Conservation (phyloP, 1,139 yeast species). For the Blastobotrys indianensis region DNA sequence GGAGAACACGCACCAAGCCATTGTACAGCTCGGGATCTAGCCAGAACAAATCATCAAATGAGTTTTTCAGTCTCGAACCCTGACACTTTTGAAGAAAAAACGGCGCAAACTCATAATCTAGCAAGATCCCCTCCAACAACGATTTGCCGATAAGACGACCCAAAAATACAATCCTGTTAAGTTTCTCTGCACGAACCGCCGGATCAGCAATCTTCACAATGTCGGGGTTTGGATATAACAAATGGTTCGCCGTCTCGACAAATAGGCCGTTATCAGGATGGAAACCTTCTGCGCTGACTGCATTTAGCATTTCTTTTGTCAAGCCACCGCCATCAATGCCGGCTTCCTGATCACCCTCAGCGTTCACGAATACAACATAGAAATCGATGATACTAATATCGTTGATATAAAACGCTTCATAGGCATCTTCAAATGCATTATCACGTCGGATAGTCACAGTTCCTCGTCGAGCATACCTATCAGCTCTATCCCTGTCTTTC, state of each 20-base stretch:
- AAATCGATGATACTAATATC: slow-evolving; percentile 45
- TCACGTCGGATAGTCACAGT: slow-evolving; percentile 64
- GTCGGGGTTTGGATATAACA: slow-evolving; percentile 66
- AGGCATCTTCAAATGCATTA: slow-evolving; percentile 68
- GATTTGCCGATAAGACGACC: slow-evolving; percentile 89
- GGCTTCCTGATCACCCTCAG: slow-evolving; percentile 69
- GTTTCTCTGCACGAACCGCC: slow-evolving; percentile 29
- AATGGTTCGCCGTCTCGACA: slow-evolving; percentile 50
- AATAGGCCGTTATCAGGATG: slow-evolving; percentile 42
- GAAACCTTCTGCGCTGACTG: slow-evolving; percentile 68
- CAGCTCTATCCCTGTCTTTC: too few species aligned
- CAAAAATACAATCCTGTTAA: slow-evolving; percentile 51
- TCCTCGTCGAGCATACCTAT: too few species aligned
- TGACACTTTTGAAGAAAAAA: slow-evolving; percentile 76
- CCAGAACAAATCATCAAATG: slow-evolving; percentile 72
- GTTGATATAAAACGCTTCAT: slow-evolving; percentile 42
- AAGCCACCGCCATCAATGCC: slow-evolving; percentile 98
- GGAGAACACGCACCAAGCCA: slow-evolving; percentile 57
- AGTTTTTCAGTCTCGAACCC: slow-evolving; percentile 38
- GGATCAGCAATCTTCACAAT: neutral
- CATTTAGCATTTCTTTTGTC: slow-evolving; percentile 82
- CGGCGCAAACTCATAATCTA: slow-evolving; percentile 82
- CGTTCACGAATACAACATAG: slow-evolving; percentile 61
- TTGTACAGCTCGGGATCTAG: slow-evolving; percentile 64
- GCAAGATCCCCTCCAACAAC: slow-evolving; percentile 72